These are phyloP conservation scores for Pugionium dolabratum DNA, from an alignment of 345 rosid genomes.

Conservation along the genomic window DNA sequence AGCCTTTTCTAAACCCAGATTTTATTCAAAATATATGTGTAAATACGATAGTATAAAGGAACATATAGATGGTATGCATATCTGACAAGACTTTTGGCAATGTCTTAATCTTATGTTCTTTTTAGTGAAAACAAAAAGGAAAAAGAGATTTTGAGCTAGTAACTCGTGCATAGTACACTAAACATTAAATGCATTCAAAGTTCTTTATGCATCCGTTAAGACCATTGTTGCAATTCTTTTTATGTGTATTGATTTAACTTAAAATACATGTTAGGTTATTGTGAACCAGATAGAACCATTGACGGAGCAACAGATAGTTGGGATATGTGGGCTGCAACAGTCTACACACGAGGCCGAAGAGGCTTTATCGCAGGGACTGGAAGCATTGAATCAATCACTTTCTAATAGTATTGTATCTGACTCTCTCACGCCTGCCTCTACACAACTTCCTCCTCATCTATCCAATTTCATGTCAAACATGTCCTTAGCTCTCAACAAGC, in stretches of 20 bases:
- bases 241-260: background rate
- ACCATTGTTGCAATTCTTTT: too few relatives aligned
- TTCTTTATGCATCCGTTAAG: too few relatives aligned
- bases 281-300: slow-evolving; percentile 77
- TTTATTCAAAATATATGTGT: too few relatives aligned
- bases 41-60: too few relatives aligned
- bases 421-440: slow-evolving; percentile 57
- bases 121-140: slow-evolving; percentile 42
- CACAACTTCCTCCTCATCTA: slow-evolving; percentile 83
- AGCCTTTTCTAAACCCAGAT: too few relatives aligned
- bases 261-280: slow-evolving; percentile 48
- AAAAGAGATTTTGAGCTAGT: slow-evolving; percentile 37
- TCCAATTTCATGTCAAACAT: slow-evolving; percentile 94
- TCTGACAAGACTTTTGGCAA: slow-evolving; percentile 13
- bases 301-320: slow-evolving; percentile 86
- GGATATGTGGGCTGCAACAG: slow-evolving; percentile 83
- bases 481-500: slow-evolving; percentile 95
- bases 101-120: slow-evolving; percentile 39
- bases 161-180: slow-evolving; percentile 37
- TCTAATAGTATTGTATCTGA: slow-evolving; percentile 86
- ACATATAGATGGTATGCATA: too few relatives aligned
- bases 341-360: slow-evolving; percentile 93
- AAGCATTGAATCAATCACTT: slow-evolving; percentile 78
- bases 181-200: slow-evolving; percentile 32
- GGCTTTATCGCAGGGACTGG: slow-evolving; percentile 86